Evolutionary conservation across 2,329 filamentous ascomycete species (phyloP).

Genomic region (Ciborinia camelliae): DNA sequence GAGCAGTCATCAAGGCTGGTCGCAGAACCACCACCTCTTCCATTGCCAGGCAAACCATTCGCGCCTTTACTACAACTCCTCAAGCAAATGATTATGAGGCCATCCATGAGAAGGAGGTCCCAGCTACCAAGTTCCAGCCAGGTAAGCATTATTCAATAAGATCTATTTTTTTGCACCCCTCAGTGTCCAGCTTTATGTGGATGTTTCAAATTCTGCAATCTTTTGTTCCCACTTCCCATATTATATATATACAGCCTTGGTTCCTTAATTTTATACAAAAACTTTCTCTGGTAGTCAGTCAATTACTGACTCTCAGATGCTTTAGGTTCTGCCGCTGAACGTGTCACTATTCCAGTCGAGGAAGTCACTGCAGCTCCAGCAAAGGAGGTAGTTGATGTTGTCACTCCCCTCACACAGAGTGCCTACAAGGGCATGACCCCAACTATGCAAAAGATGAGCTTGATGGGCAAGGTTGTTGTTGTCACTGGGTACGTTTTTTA

Average conservation of each 20-base stretch:
- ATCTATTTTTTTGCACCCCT: neutral
- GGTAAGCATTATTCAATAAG: neutral
- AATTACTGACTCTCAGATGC: neutral
- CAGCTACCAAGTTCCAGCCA: conserved; percentile 16
- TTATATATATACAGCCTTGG: too few species aligned
- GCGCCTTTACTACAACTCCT: conserved; percentile 28
- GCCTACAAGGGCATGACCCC: conserved; percentile 56
- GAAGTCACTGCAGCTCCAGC: conserved; percentile 18
- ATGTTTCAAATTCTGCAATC: neutral
- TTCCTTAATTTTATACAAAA: neutral
- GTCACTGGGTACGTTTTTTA: conserved; percentile 59
- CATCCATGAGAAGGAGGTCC: conserved; percentile 35
- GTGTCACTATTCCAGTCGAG: conserved; percentile 32
- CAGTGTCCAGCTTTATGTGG: neutral
- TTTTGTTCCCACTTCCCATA: too few species aligned
- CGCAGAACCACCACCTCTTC: conserved; percentile 3
- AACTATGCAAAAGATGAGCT: conserved; percentile 66
- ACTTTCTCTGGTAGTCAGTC: conserved; percentile 1
- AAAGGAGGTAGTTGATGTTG: conserved; percentile 23
- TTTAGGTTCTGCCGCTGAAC: conserved; percentile 21
- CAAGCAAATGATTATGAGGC: conserved; percentile 30
- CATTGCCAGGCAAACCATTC: conserved; percentile 24
- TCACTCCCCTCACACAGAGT: conserved; percentile 49
- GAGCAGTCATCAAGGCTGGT: conserved; percentile 14
- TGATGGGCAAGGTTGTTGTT: conserved; percentile 68